Conservation (phyloP, 176 grass and related monocot species). For the Guadua angustifolia region DNA sequence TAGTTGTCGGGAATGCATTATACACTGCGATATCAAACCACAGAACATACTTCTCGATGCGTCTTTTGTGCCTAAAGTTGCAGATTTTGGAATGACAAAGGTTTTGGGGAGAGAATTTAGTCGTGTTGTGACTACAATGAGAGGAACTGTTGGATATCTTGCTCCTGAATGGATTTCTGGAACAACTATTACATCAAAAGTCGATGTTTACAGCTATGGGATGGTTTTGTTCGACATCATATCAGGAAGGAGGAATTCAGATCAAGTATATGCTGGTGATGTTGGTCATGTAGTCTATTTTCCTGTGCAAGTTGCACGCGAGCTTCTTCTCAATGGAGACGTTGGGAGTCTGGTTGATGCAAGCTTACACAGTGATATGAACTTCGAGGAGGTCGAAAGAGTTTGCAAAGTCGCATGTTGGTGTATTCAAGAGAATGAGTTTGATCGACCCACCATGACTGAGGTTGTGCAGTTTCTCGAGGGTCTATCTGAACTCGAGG, state of each 20-base stretch:
- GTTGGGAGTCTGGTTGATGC: slow-evolving; percentile 34
- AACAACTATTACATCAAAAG: slow-evolving; percentile 37
- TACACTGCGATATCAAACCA: slow-evolving; percentile 38
- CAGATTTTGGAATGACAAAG: slow-evolving; percentile 40
- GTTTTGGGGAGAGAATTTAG: slow-evolving; percentile 31
- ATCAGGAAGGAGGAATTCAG: slow-evolving; percentile 42
- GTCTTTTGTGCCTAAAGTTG: slow-evolving; percentile 32
- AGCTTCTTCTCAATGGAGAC: slow-evolving; percentile 38
- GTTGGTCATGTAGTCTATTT: slow-evolving; percentile 31
- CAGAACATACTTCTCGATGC: slow-evolving; percentile 28
- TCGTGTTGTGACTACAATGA: slow-evolving; percentile 37
- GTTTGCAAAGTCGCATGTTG: no score
- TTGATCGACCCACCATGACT: no score
- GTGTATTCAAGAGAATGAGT: no score
- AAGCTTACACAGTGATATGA: slow-evolving; percentile 27
- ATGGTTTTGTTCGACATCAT: slow-evolving; percentile 44
- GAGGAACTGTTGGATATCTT: slow-evolving; percentile 48
- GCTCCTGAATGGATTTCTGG: slow-evolving; percentile 50
- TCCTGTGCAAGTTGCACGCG: slow-evolving; percentile 28
- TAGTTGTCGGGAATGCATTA: slow-evolving; percentile 45
- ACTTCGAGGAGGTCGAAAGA: no score
- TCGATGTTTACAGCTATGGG: slow-evolving; percentile 45
- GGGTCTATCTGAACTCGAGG: no score
- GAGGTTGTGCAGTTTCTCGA: no score
- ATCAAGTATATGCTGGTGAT: background rate